A percentile compares a stretch with the other conserved stretches of the same genome.
Conservation (phyloP, 2,329 filamentous ascomycete genomes). For the Gyromitra esculenta region DNA sequence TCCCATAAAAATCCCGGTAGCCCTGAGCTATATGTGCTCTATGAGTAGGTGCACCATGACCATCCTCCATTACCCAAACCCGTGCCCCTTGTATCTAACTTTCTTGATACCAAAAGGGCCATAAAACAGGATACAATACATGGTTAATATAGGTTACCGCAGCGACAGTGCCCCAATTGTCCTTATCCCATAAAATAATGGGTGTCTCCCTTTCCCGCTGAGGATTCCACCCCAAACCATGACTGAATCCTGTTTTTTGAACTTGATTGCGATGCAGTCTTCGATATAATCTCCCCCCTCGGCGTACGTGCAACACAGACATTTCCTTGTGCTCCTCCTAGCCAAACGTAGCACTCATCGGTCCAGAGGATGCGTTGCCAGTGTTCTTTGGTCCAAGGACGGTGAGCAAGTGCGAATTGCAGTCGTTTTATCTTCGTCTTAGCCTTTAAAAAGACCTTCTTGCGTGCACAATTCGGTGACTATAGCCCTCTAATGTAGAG, state of each 20-base stretch:
- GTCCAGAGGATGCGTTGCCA: constrained; percentile 18
- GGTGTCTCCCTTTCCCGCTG: background rate
- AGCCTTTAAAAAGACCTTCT: background rate
- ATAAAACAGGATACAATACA: background rate
- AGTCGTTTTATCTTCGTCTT: background rate
- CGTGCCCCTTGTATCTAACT: background rate
- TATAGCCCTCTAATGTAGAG: background rate
- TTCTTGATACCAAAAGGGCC: constrained; percentile 7
- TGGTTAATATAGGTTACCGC: constrained; percentile 7
- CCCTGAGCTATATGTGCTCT: background rate
- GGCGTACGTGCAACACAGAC: background rate
- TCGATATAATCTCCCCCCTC: background rate
- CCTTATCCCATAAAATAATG: background rate
- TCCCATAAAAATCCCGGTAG: background rate
- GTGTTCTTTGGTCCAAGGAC: constrained; percentile 5
- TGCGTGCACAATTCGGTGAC: constrained; percentile 55
- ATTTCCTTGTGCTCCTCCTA: background rate
- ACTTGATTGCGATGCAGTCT: background rate
- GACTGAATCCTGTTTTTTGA: background rate
- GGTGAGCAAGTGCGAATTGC: background rate
- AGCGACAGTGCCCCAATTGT: background rate
- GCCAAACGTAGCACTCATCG: background rate
- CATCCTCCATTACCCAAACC: background rate
- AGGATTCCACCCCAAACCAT: background rate
- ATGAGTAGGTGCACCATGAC: background rate